Percentiles rank a stretch among this genome's conserved stretches.
These are phyloP conservation scores for Rhamnella rubrinervis DNA, from an alignment of 331 rosid species.

Conservation along the genomic window DNA sequence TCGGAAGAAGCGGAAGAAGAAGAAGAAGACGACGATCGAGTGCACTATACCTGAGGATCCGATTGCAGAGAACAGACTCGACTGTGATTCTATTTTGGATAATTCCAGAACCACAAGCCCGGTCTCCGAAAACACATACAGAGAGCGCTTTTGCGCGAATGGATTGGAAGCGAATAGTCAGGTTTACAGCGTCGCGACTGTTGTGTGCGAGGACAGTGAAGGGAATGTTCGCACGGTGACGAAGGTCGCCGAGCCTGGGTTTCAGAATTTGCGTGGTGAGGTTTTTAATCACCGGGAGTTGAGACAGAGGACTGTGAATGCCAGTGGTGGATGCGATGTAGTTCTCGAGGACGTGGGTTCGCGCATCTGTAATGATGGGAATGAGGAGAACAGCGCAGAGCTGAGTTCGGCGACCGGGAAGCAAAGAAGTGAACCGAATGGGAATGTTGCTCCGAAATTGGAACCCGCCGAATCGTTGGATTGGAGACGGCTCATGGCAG, in stretches of 20 bases:
- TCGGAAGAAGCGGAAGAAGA: conserved; percentile 63
- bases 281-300: conserved; percentile 62
- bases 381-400: conserved; percentile 33
- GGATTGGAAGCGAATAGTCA: conserved; percentile 42
- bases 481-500: conserved; percentile 86
- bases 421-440: conserved; percentile 48
- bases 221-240: conserved; percentile 34
- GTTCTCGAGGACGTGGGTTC: conserved; percentile 40
- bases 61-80: conserved; percentile 16
- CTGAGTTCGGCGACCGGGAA: conserved; percentile 40
- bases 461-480: conserved; percentile 69
- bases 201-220: conserved; percentile 37
- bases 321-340: conserved; percentile 23
- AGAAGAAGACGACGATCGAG: conserved; percentile 41
- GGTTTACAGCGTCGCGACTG: conserved; percentile 31
- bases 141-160: conserved; percentile 1
- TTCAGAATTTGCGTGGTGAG: conserved; percentile 36
- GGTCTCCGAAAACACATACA: background rate
- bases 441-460: conserved; percentile 37
- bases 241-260: conserved; percentile 34
- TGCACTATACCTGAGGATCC: conserved; percentile 46
- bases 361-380: conserved; percentile 26
- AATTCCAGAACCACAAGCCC: conserved; percentile 13
- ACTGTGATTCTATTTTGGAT: conserved; percentile 17
- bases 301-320: conserved; percentile 75